Evolutionary conservation across 495 filamentous ascomycete species (phyloP).

Genomic region (Aspergillus cavernicola): DNA sequence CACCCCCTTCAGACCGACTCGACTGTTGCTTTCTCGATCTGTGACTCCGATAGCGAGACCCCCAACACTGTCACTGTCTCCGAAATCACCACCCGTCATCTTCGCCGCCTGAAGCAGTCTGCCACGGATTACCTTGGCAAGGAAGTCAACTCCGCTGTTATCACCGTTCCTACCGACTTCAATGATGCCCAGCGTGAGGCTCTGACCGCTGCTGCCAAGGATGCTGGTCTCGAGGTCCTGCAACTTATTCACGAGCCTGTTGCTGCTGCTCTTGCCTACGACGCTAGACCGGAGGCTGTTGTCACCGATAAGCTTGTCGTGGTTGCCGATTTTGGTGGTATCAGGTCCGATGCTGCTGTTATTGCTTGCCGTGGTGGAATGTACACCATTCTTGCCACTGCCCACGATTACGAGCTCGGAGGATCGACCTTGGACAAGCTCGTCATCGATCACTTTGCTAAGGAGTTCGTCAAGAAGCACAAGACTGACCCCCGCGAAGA

Average conservation of each 20-base stretch:
- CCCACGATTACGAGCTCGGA: constrained; percentile 89
- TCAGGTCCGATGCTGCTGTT: constrained; percentile 86
- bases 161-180: constrained; percentile 94
- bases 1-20: constrained; percentile 76
- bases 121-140: constrained; percentile 90
- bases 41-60: constrained; percentile 67
- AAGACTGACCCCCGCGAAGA: constrained; percentile 83
- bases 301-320: constrained; percentile 82
- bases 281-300: constrained; percentile 74
- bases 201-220: constrained; percentile 70
- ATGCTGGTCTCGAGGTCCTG: constrained; percentile 81
- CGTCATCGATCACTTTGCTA: constrained; percentile 92
- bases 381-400: constrained; percentile 91
- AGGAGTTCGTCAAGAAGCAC: constrained; percentile 96
- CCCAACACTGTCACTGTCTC: constrained; percentile 71
- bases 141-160: constrained; percentile 85
- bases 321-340: constrained; percentile 91
- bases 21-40: constrained; percentile 76
- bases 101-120: constrained; percentile 74
- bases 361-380: constrained; percentile 89
- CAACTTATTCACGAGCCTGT: constrained; percentile 94
- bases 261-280: constrained; percentile 86
- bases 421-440: constrained; percentile 81
- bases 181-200: constrained; percentile 78
- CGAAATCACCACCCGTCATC: constrained; percentile 82